Evolutionary conservation across 306 rosid genomes (phyloP), one percentile per base, ranked within the genome.

Genomic region (Castanospermum australe): DNA sequence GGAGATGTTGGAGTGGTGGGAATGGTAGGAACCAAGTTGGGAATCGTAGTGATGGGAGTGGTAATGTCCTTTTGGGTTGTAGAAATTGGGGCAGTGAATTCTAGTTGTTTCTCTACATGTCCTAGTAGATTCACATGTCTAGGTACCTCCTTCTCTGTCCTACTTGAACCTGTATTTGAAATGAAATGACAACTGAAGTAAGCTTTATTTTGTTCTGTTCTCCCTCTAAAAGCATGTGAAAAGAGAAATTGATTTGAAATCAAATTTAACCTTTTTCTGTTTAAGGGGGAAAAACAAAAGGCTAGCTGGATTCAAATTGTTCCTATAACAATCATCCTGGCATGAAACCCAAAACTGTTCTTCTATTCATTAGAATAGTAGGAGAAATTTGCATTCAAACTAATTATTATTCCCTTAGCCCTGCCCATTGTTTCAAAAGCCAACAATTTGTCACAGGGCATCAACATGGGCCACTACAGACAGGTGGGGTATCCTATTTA

Each of bases 31-130:
- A 77, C 87, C 47, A 88, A 41, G 51, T 90, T 89, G 5, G 97
- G 97, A 66, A 92, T 88, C 22, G 92, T 90, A 8, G 96, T 82
- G 47, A 92, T 90, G 36, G 97, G 97, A 73, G 96, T 92, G 22
- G 96, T 90, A 50, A 93, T 91, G 72, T 93, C 97, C 50, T 51
- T 89, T 66, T 89, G 68, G 61, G 87, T 74, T 24, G 86, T 83
- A 21, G 85, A 86, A 64, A 86, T 78, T 83, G 70, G 47, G 15
- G 73, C 24, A 13, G 79, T 84, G 63, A 81, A 69, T 21, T 75
- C 39, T 39, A 28, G 24, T 65, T 86, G 80, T 74, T 79, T 85
- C 42, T 30, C 76, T 77, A 70, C 55, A 24, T 83, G 84, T 78
- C 8, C 25, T 71, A 28, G 76, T 74, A 67, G 88, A 81, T 81